Base-by-base conservation (phyloP, 2,329 filamentous ascomycete genomes). In the Metarhizium humberi region DNA sequence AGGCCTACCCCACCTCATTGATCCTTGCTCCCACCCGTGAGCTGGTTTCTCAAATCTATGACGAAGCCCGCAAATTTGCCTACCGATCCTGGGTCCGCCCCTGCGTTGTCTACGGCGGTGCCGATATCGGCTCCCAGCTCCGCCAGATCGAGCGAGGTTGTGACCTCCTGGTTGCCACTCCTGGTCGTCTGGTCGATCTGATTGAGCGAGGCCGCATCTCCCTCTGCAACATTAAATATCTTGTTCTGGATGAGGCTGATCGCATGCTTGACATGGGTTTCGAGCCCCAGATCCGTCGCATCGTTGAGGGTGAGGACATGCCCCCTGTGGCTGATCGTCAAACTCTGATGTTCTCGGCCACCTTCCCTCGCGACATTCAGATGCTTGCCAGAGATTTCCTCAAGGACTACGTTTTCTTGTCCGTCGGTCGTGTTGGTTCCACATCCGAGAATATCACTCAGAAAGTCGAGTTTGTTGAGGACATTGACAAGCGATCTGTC, bases 191-290 rank as follows among this genome's bases (percentile, higher is more conserved):
- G 63, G 92, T 97, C 69, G 94, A 99, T 73, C 80, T 99, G 75
- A 95, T 99, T 69, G 94, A 97, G 81, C 90, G 94, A 80, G 94
- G 94, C 69, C 90, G 92, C 70, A 97, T 99, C 72, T 97, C 94
- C 48, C 86, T 99, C 55, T 84, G 86, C 74, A 96, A 96, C 82
- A 99, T 99, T 82, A 97, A 96, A 81, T 99, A 99, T 72, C 84
- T 99, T 59, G 90, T 99, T 66, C 89, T 99, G 55, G 94, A 99
- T 66, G 94, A 99, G 84, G 94, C 94, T 73, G 94, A 99, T 79
- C 94, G 94, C 73, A 99, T 99, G 94, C 82, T 99, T 81, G 94
- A 99, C 82, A 99, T 99, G 94, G 94, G 94, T 94, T 99, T 99
- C 81, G 94, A 99, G 80, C 94, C 94, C 67, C 94, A 99, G 78